Base-by-base conservation (phyloP, 805 yeast genomes). In the Lipomyces spencermartinsiae region DNA sequence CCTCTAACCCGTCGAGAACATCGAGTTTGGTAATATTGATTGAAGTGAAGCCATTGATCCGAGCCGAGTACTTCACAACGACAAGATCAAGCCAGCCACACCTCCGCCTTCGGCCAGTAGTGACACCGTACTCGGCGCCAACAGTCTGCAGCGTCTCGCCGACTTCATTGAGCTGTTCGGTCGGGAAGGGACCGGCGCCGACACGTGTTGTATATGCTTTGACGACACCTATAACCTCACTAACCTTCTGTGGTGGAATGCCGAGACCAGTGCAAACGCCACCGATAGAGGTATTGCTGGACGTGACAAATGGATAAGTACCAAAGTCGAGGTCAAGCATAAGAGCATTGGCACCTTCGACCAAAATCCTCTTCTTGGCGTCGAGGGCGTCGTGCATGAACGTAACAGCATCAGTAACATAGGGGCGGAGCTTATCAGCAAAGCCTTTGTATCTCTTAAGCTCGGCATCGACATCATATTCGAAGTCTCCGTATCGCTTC, bases 21-120 rank as follows among this genome's bases (percentile, higher is more conserved):
- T 95, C 99, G 77, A 95, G 86, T 81, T 95, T 95, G 74, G 99
- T 95, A 78, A 95, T 89, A 85, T 95, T 95, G 78, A 95, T 74
- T 59, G 90, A 85, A 59, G 99, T 95, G 86, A 94, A 95, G 65
- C 99, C 99, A 78, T 95, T 95, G 80, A 95, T 92, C 78, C 89
- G 80, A 66, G 93, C 87, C 51, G 98, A 92, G 82, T 95, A 94
- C 80, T 90, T 91, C 80, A 95, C 83, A 34, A 95, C 97, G 31
- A 95, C 98, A 75, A 95, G 84, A 81, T 95, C 99, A 78, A 95
- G 87, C 99, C 99, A 95, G 66, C 99, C 99, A 80, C 99, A 95
- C 82, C 99, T 89, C 84, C 99, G 91, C 86, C 93, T 93, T 83
- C 99, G 89, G 74, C 99, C 99, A 49, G 99, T 95, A 72, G 99